Evolutionary conservation across 768 basidiomycete species (phyloP), one percentile per base, ranked within the genome.

Genomic region (Boletus bicolor): DNA sequence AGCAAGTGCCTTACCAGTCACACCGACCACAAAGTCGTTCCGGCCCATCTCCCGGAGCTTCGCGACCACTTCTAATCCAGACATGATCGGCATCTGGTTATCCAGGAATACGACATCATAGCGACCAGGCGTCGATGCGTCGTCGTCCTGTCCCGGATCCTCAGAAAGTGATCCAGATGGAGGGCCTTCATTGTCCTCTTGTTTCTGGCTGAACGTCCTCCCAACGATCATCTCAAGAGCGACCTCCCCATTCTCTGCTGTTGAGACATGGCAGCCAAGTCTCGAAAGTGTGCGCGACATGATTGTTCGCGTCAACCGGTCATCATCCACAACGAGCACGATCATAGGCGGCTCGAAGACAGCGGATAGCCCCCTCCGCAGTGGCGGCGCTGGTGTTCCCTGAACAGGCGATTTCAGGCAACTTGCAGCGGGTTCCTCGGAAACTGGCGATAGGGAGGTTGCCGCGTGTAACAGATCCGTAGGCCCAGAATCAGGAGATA

Each of bases 51-150:
- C 77, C 56, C 91, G 75, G 38, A 94, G 73, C 67, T 81, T 84
- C 52, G 78, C 68, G 11, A 91, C 83, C 19, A 82, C 79, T 55
- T 84, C 81, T 44, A 91, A 66, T 15, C 93, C 93, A 57, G 86
- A 86, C 77, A 91, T 77, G 19, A 90, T 74, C 9, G 87, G 87
- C 89, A 93, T 93, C 71, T 92, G 90, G 68, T 94, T 93, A 58
- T 83, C 78, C 60, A 85, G 67, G 67, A 84, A 83, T 24, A 81
- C 72, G 10, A 80, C 71, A 49, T 80, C 80, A 51, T 72, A 80
- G 5, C 55, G 32, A 32, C 53, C 9, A 14, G 44, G 39, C 34
- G 19, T n/a, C n/a, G 46, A 7, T 24, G 8, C 17, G 14, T 43
- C 42, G 1, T 58, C 19, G 0, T 46, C 42, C 39, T 41, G 43